These are phyloP conservation scores for Aspergillus homomorphus DNA, from an alignment of 495 filamentous ascomycete species.

Conservation along the genomic window DNA sequence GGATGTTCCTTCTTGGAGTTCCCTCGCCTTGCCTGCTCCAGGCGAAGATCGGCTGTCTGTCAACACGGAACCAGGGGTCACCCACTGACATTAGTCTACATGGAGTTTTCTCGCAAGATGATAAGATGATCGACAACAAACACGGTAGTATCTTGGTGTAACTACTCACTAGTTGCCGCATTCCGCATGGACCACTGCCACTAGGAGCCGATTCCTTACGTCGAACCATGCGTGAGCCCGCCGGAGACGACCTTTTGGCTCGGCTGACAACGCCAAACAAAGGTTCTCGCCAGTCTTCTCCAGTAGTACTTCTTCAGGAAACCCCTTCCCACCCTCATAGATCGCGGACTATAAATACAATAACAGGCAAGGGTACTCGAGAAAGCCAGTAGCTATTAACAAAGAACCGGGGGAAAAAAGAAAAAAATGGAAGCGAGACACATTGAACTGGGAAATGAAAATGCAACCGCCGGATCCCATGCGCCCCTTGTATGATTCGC, in stretches of 20 bases:
- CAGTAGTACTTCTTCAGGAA: no score
- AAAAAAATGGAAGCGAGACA: conserved; percentile 6
- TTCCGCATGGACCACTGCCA: not conserved
- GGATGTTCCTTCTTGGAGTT: not conserved
- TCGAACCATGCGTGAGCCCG: not conserved
- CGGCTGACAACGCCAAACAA: not conserved
- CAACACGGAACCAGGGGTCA: not conserved
- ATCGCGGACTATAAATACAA: conserved; percentile 10
- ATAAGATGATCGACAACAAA: not conserved
- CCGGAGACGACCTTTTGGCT: not conserved
- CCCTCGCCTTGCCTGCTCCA: not conserved
- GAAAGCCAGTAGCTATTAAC: not conserved
- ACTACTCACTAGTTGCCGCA: no score
- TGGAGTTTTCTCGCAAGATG: not conserved
- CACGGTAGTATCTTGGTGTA: not conserved
- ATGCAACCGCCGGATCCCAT: conserved; percentile 11
- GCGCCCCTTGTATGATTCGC: conserved; percentile 4
- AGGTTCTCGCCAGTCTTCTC: not conserved
- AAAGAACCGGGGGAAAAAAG: conserved; percentile 13
- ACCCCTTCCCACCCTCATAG: not conserved
- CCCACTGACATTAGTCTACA: not conserved
- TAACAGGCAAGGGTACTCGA: conserved; percentile 1
- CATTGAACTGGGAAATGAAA: conserved; percentile 5
- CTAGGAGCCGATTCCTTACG: not conserved
- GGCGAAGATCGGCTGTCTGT: conserved; percentile 1